Base-by-base conservation (phyloP, 1,139 yeast species). In the Candida sp. region DNA sequence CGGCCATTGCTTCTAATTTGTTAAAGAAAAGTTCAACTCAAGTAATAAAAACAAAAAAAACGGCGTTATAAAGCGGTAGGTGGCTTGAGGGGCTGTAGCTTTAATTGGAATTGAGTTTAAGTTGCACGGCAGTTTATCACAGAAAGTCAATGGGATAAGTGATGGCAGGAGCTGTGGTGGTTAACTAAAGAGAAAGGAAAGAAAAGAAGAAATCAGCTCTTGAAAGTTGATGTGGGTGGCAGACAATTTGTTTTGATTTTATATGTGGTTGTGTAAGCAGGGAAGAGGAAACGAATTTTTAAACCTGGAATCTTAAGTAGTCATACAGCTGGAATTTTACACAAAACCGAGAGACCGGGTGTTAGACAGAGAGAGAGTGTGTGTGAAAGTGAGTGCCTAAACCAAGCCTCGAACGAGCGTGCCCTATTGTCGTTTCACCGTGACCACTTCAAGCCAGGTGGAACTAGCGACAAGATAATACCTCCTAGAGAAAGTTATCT, bases 1-100 rank as follows among this genome's bases (percentile, higher is more conserved):
- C 43, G 25, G 53, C 50, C 53, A 50, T 50, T 28, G 25, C 31
- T 11, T 31, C 7, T 17, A 17, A 17, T 17, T 17, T 17, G 17
- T 17, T 17, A 17, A 17, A 17, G 17, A 17, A 17, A 17, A 17
- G 17, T 17, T 17, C 17, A 17, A 17, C 17, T 17, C 17, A 17
- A 17, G 17, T 17, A 17, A 17, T 17, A 17, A 9, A 23, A 38
- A 38, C 11, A 25, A 23, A 22, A 38, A 17, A 6, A 38, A 22
- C 17, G 17, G 17, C 17, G 17, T 17, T 17, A 17, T 17, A 17
- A 17, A 17, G 17, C 17, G 17, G 17, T 17, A 17, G 17, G 17
- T 17, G 17, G 17, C 17, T 17, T 17, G 17, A 17, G 17, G 17
- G 17, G 17, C 17, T 17, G 17, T 17, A 17, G 17, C 17, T 17